A percentile compares a stretch with the other conserved stretches of the same genome.
Conservation (phyloP, 1,284 basidiomycete genomes). For the Megacollybia platyphylla region DNA sequence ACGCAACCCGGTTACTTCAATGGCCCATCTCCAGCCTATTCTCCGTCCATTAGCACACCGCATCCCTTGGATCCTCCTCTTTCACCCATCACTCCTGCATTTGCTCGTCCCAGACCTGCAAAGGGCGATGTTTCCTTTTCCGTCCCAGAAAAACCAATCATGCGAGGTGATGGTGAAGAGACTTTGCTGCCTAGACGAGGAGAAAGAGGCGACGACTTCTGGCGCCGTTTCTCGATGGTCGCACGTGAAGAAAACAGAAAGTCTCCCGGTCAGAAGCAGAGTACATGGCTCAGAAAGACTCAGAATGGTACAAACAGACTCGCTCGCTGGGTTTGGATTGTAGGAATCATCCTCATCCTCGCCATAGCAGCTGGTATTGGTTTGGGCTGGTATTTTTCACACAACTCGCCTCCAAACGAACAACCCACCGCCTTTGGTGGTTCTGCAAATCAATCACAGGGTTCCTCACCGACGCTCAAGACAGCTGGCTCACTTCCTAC, state of each 20-base stretch:
- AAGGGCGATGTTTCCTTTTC: slow-evolving; percentile 40
- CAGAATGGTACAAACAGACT: slow-evolving; percentile 35
- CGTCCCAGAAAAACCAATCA: slow-evolving; percentile 32
- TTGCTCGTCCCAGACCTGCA: slow-evolving; percentile 41
- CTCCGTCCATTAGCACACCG: slow-evolving; percentile 30
- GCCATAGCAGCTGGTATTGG: slow-evolving; percentile 39
- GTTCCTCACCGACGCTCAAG: neutral
- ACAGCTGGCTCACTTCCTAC: slow-evolving; percentile 7
- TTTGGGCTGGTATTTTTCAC: slow-evolving; percentile 46
- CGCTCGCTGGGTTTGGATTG: slow-evolving; percentile 57
- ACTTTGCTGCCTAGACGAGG: slow-evolving; percentile 50
- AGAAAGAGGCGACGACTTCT: slow-evolving; percentile 70
- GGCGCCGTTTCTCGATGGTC: slow-evolving; percentile 75
- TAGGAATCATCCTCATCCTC: slow-evolving; percentile 45
- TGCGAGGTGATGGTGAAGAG: slow-evolving; percentile 58
- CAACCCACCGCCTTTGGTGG: slow-evolving; percentile 56
- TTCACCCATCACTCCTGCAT: slow-evolving; percentile 66
- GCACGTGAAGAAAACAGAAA: slow-evolving; percentile 49
- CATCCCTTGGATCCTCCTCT: slow-evolving; percentile 65
- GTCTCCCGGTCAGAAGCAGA: slow-evolving; percentile 30
- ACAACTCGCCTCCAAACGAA: slow-evolving; percentile 31
- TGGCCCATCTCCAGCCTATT: slow-evolving; percentile 13
- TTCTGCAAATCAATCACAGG: slow-evolving; percentile 35
- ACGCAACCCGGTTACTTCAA: neutral
- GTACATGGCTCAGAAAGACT: slow-evolving; percentile 57